phyloP scores from a whole-genome alignment of 148 eudicot species.

The Vaccinium myrtillus region DNA sequence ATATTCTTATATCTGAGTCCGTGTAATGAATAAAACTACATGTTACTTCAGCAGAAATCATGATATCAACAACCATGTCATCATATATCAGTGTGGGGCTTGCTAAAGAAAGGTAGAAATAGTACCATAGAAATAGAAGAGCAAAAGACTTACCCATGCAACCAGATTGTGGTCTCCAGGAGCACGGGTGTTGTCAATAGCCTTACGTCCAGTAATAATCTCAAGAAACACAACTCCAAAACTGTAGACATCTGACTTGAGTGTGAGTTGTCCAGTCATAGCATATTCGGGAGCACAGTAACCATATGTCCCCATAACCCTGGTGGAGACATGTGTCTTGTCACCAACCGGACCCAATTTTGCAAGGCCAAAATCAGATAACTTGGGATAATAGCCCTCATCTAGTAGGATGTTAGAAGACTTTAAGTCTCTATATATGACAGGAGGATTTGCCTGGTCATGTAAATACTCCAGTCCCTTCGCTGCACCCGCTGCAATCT shows the following conservation, averaged over 20 bases:
- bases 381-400: conserved; percentile 82
- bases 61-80: neutral
- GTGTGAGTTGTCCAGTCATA: conserved; percentile 97
- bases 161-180: conserved; percentile 97
- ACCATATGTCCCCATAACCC: conserved; percentile 99
- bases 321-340: conserved; percentile 94
- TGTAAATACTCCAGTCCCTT: conserved; percentile 95
- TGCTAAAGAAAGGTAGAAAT: neutral
- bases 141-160: conserved; percentile 73
- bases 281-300: conserved; percentile 99
- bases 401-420: conserved; percentile 97
- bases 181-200: conserved; percentile 70
- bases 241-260: conserved; percentile 96
- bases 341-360: conserved; percentile 98
- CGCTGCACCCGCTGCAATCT: conserved; percentile 99
- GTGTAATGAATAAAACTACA: neutral
- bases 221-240: conserved; percentile 98
- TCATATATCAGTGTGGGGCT: neutral
- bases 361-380: conserved; percentile 97
- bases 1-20: neutral
- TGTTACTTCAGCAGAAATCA: neutral
- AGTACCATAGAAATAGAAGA: neutral
- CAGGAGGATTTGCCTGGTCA: conserved; percentile 97
- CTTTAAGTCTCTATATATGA: conserved; percentile 91
- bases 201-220: conserved; percentile 93